phyloP scores from a whole-genome alignment of 768 basidiomycete species.

The Lenzites betulinus region DNA sequence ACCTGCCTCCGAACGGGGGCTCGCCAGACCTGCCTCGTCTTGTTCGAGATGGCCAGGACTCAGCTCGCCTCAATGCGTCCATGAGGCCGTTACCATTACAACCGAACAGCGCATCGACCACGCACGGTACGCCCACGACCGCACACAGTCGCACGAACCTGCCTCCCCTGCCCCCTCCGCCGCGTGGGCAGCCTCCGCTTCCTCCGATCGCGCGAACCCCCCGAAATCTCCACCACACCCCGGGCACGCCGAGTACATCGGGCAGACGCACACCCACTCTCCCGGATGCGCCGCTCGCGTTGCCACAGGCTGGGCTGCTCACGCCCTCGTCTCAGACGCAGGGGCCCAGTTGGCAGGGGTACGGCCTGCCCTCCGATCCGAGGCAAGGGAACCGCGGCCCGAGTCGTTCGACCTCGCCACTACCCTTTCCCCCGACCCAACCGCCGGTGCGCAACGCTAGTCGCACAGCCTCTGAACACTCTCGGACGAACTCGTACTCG shows the following conservation, averaged over 20 bases:
- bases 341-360: conserved; percentile 19
- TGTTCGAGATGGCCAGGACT: conserved; percentile 64
- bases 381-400: conserved; percentile 50
- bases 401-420: conserved; percentile 37
- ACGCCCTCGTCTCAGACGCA: conserved; percentile 29
- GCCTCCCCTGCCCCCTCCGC: conserved; percentile 71
- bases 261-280: conserved; percentile 61
- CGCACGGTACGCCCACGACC: conserved; percentile 39
- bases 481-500: conserved; percentile 52
- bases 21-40: conserved; percentile 72
- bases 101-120: conserved; percentile 27
- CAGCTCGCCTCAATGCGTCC: conserved; percentile 39
- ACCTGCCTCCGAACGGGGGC: conserved; percentile 56
- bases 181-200: conserved; percentile 58
- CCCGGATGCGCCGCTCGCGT: conserved; percentile 44
- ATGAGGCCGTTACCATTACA: conserved; percentile 56
- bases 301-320: conserved; percentile 33
- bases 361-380: conserved; percentile 56
- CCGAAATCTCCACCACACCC: conserved; percentile 27
- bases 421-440: conserved; percentile 39
- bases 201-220: conserved; percentile 36
- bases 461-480: conserved; percentile 38
- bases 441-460: conserved; percentile 16
- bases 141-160: conserved; percentile 48
- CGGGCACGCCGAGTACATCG: conserved; percentile 23